Evolutionary conservation across 192 early-diverging fungal genomes (phyloP), one percentile per base, ranked within the genome.

Genomic region (Cetraspora pellucida): DNA sequence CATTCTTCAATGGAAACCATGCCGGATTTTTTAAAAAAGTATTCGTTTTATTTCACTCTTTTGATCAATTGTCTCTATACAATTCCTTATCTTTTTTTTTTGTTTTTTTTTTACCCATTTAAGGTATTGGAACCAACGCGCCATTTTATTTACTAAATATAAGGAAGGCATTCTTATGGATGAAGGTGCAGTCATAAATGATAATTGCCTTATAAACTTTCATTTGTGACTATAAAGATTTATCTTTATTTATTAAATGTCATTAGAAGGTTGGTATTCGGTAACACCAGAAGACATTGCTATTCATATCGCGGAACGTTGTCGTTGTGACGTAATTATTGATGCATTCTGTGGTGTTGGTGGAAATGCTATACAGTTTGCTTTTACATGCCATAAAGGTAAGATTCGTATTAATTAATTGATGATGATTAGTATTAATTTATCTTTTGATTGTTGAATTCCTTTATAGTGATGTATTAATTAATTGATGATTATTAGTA

Each of bases 321-420:
- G 92, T 71, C 67, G 82, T 11, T 83, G 85, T 47, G 82, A 87
- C 50, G 78, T 87, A 2, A 86, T 99, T 16, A 87, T 99, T 47
- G 97, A 99, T 72, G 96, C 93, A 0, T 98, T 97, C 77, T 97
- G 95, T 79, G 97, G 97, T 0, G 95, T 95, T 14, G 97, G 97
- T 17, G 97, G 97, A 5, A 99, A 99, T 79, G 78, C 95, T 19
- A 99, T 99, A 79, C 95, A 98, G 82, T 98, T 99, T 88, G 96
- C 97, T 3, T 83, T 89, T 73, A 90, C 88, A 11, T 95, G 97
- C 78, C 85, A 94, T 77, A 85, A 87, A 85, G 90, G 87, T 90
- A 75, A 78, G 57, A n/a, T 57, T 25, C 37, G 4, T 37, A 37
- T 37, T 37, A 2, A 37, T 37, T 37, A 37, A 37, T 37, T 37